Percentiles rank a stretch among this genome's conserved stretches.
Evolutionary conservation across 192 early-diverging fungal species (phyloP).

Genomic region (Podochytrium sp.): DNA sequence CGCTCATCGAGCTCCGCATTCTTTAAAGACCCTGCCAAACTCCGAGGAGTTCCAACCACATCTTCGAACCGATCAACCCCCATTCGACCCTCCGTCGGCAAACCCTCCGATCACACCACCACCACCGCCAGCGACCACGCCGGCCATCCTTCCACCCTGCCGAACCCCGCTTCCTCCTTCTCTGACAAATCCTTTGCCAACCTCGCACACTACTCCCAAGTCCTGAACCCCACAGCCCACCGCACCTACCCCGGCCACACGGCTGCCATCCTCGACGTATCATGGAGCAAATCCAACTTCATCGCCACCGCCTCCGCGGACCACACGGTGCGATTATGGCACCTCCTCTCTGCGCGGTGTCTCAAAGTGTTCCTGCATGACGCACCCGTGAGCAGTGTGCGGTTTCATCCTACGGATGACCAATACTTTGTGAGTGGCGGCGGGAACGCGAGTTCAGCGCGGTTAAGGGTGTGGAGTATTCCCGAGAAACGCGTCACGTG

Average conservation of each 20-base stretch:
- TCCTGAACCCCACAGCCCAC: conserved; percentile 53
- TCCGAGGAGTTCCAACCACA: neutral
- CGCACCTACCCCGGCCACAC: conserved; percentile 78
- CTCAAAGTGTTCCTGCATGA: conserved; percentile 79
- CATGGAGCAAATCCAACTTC: conserved; percentile 68
- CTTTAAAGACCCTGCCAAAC: neutral
- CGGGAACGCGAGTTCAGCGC: conserved; percentile 53
- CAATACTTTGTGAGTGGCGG: conserved; percentile 79
- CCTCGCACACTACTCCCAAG: neutral
- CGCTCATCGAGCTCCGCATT: conserved; percentile 2
- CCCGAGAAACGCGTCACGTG: conserved; percentile 74
- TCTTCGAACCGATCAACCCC: neutral
- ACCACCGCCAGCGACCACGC: neutral
- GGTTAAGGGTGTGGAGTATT: conserved; percentile 83
- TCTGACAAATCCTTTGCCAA: neutral
- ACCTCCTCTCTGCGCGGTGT: conserved; percentile 71
- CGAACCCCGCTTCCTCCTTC: neutral
- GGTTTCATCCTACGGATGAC: conserved; percentile 85
- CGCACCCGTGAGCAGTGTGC: conserved; percentile 77
- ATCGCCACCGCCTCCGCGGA: conserved; percentile 82
- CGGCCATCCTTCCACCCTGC: too few relatives aligned
- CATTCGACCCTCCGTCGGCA: too few relatives aligned
- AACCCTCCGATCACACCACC: too few relatives aligned
- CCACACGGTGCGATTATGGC: conserved; percentile 83
- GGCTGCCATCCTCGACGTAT: conserved; percentile 66